Base-by-base conservation (phyloP, 345 rosid species). In the Lepidium africanum region DNA sequence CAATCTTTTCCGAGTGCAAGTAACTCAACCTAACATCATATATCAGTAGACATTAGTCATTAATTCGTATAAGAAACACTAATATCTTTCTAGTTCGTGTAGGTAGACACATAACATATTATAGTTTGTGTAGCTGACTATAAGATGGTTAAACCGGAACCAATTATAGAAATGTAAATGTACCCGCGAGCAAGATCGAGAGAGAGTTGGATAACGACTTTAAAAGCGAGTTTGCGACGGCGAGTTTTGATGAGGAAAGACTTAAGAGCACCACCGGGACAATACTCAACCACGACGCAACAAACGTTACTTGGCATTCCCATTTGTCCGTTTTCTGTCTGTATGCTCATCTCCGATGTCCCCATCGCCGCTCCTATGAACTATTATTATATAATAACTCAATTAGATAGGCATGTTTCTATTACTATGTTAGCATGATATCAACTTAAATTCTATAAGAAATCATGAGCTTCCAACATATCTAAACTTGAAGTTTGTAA, bases 141-240 rank as follows among this genome's bases (percentile, higher is more conserved):
- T 21, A 21, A 21, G 23, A 21, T 3, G 8, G 40, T 9, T 33
- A 33, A 15, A 55, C 42, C 60, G 36, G 5, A 49, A n/a, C 36
- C 37, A 51, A 32, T 15, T 47, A 15, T 14, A 37, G 33, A 30
- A 1, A 17, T 56, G 5, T 56, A 2, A n/a, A 50, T 7, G 23
- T 70, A 92, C 98, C 98, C 97, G 67, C 98, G 87, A 16, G 97
- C 99, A 50, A 93, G 92, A 77, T 94, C 97, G 36, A 94, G 86
- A 11, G 97, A 92, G 80, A 94, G 59, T 74, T 91, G 96, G 27
- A 89, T 76, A 59, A 94, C 99, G 48, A 91, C 91, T 86, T 87
- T 94, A 77, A 91, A 94, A 59, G 95, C 90, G 19, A 94, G 83
- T 84, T 94, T 94, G 80, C 83, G 87, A 77, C 97, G 84, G 39